These are phyloP conservation scores for Lasiosphaeria ovina DNA, from an alignment of 495 filamentous ascomycete genomes.

Conservation along the genomic window DNA sequence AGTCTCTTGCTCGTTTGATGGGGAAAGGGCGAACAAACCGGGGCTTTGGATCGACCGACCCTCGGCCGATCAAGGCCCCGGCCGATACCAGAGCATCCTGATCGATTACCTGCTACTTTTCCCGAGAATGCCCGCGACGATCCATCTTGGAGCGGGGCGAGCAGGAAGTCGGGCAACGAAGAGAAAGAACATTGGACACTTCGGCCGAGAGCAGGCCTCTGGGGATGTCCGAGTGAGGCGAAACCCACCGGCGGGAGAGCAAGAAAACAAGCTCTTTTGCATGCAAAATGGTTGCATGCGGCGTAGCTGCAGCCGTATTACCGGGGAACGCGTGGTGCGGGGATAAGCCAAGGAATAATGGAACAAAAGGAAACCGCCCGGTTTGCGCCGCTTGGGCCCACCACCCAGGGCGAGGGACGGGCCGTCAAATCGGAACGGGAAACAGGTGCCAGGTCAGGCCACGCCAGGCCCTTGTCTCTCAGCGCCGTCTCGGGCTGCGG, in stretches of 20 bases:
- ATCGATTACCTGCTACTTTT: too few species aligned
- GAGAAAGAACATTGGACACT: not conserved
- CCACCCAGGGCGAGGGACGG: not conserved
- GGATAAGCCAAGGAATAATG: not conserved
- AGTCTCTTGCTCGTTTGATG: not conserved
- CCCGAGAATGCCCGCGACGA: not conserved
- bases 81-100: not conserved
- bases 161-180: not conserved
- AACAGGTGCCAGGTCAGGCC: not conserved
- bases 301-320: not conserved
- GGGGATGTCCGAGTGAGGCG: not conserved
- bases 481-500: not conserved
- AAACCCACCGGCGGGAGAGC: not conserved
- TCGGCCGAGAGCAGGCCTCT: not conserved
- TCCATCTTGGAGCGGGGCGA: not conserved
- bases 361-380: not conserved
- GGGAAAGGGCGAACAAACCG: not conserved
- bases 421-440: not conserved
- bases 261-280: not conserved
- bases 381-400: not conserved
- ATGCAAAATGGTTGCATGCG: not conserved
- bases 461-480: not conserved
- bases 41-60: too few species aligned
- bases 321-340: not conserved
- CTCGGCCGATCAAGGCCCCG: not conserved